Evolutionary conservation across 306 rosid species (phyloP), one percentile per base, ranked within the genome.

Genomic region (Vigna reflexopilosa): DNA sequence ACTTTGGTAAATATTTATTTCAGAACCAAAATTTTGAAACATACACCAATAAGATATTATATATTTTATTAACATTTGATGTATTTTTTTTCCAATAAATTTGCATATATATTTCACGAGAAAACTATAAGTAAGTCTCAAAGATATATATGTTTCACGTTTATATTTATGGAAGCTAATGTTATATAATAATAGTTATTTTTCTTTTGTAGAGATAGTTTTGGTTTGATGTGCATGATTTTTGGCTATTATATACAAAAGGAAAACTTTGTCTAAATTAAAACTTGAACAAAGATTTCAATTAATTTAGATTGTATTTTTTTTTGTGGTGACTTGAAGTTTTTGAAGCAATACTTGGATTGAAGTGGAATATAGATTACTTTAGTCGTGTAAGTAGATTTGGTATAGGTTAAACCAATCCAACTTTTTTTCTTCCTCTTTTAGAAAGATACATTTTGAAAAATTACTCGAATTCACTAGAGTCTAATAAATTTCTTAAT

Each of bases 391-490:
- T 32, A 62, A 32, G 13, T 62, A 30, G 20, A 30, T 15, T 62
- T 32, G 24, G 14, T 66, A 19, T 19, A 36, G 5, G 65, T 26
- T 58, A 58, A 58, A 28, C 65, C 65, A 67, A 4, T 45, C 56
- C 40, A 67, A 22, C 8, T 45, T 44, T 13, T 65, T 52, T 9
- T 47, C 34, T 12, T 24, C 24, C 58, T 1, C 49, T 14, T 17
- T 36, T 44, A 67, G 36, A 11, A 59, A 58, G 63, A 54, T 69
- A 70, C 71, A 48, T 40, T 70, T 42, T 70, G 54, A 70, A 70
- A 69, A 47, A 24, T 45, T 45, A n/a, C 61, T 56, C 64, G 10
- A 61, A 70, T 32, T 48, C 70, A 47, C 76, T 44, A 32, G 70
- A 57, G 42, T 36, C 47, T 47, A 59, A 45, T 47, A 59, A 45